Evolutionary conservation across 352 stramenopile species (phyloP), one percentile per base, ranked within the genome.

Genomic region (Phytopythium montanum): DNA sequence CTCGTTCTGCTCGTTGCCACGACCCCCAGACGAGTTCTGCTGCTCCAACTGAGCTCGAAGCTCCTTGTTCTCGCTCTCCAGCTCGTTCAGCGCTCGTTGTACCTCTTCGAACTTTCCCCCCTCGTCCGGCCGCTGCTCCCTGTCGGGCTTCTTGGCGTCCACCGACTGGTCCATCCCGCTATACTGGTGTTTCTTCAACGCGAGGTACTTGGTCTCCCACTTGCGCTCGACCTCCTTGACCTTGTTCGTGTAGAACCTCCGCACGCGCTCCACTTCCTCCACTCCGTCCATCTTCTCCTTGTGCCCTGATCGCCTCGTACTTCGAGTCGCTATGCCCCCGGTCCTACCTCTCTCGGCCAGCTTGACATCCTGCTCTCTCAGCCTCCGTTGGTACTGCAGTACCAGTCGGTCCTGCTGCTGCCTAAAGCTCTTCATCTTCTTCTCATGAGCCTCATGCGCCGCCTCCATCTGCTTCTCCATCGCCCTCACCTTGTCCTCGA

Each of bases 361-460:
- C 9, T 66, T 60, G 39, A 79, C 71, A 13, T 85, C 81, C 41
- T 78, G 72, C 9, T 87, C 76, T 16, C 69, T 68, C 13, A 88
- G 75, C 38, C 76, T 86, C 9, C 79, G 80, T 48, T 87, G 73
- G 46, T 87, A 90, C 23, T 94, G 79, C 44, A 83, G 55, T 12
- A 94, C 59, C 4, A 95, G 56, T 28, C 81, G 86, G 39, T 95
- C 82, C 55, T 94, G 84, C 54, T 92, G 86, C 46, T 94, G 86
- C 0, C 84, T 79, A 65, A 92, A 93, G 23, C 73, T 79, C 19
- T 70, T 69, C 18, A 94, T 59, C 55, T 80, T 90, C 23, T 63
- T 78, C 52, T 90, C 79, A 50, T 79, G 79, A 7, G 62, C 25
- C 28, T 73, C 59, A n/a, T 90, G 70, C 16, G 75, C 48, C 50